phyloP scores from a whole-genome alignment of 1,139 yeast genomes.

The Geotrichum klebahnii region DNA sequence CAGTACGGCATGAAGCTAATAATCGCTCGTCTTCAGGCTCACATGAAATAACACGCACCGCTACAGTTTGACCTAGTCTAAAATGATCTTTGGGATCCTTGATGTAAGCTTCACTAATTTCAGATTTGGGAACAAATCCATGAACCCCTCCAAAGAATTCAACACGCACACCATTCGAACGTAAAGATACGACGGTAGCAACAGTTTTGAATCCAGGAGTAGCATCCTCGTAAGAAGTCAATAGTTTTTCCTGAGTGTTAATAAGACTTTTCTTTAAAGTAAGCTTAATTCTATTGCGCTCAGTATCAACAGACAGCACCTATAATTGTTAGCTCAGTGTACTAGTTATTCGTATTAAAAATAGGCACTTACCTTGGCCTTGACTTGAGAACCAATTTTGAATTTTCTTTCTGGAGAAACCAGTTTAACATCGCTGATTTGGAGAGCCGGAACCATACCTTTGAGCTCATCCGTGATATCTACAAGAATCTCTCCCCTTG shows the following conservation, averaged over 20 bases:
- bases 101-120: conserved; percentile 86
- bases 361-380: conserved; percentile 51
- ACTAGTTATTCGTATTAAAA: too few relatives aligned
- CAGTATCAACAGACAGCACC: conserved; percentile 43
- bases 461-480: conserved; percentile 62
- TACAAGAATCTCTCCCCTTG: conserved; percentile 67
- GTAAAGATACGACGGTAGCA: conserved; percentile 72
- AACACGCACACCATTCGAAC: conserved; percentile 59
- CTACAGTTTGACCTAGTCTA: conserved; percentile 78
- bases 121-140: conserved; percentile 81
- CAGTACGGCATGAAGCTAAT: conserved; percentile 67
- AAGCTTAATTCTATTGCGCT: conserved; percentile 48
- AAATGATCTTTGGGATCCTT: conserved; percentile 72
- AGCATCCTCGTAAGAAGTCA: conserved; percentile 53
- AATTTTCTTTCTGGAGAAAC: conserved; percentile 89
- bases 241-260: conserved; percentile 57
- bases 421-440: conserved; percentile 79
- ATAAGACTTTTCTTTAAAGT: conserved; percentile 84
- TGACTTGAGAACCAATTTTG: conserved; percentile 75
- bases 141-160: conserved; percentile 73
- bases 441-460: conserved; percentile 70
- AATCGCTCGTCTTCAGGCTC: conserved; percentile 56
- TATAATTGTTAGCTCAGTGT: conserved; percentile 13
- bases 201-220: conserved; percentile 58
- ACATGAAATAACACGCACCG: conserved; percentile 59